These are phyloP conservation scores for Aspergillus sp. DNA, from an alignment of 2,329 filamentous ascomycete genomes.

Conservation along the genomic window DNA sequence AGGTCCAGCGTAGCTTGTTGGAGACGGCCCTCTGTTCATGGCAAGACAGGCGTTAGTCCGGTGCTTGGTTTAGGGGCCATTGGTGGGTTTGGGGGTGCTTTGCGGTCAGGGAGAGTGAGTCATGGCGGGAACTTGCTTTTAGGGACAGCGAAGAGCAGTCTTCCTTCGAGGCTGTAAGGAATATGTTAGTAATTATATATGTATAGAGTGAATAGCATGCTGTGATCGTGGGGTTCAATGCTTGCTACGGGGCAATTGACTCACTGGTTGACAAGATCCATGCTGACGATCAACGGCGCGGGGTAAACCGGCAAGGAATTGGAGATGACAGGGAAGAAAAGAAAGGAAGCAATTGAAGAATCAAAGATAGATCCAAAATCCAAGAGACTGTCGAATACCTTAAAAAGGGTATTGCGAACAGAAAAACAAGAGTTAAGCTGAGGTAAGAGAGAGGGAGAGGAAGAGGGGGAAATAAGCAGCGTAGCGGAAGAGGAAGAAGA, in stretches of 20 bases:
- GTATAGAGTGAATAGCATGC: not conserved
- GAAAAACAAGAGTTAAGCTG: not conserved
- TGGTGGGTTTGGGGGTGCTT: conserved; percentile 18
- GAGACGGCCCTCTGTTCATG: conserved; percentile 77
- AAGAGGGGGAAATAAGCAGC: not conserved
- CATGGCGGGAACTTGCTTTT: conserved; percentile 71
- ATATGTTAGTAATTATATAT: conserved; percentile 33
- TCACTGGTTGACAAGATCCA: conserved; percentile 67
- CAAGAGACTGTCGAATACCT: not conserved
- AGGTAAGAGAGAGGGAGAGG: not conserved
- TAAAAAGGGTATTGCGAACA: not conserved
- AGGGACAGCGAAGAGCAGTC: conserved; percentile 93
- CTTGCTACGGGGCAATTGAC: conserved; percentile 27
- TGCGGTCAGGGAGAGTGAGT: conserved; percentile 18
- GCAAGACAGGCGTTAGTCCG: conserved; percentile 11
- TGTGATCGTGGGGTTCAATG: not conserved
- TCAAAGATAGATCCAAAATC: not conserved
- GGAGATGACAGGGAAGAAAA: not conserved
- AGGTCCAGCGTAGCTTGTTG: conserved; percentile 87
- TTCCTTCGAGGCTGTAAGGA: conserved; percentile 75
- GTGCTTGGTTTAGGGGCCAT: conserved; percentile 7
- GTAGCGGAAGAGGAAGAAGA: not conserved
- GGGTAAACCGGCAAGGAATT: conserved; percentile 21
- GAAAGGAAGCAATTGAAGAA: not conserved
- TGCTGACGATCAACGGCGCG: conserved; percentile 34